Conservation (phyloP, 2,329 filamentous ascomycete species). For the Aspergillus carbonarius region DNA sequence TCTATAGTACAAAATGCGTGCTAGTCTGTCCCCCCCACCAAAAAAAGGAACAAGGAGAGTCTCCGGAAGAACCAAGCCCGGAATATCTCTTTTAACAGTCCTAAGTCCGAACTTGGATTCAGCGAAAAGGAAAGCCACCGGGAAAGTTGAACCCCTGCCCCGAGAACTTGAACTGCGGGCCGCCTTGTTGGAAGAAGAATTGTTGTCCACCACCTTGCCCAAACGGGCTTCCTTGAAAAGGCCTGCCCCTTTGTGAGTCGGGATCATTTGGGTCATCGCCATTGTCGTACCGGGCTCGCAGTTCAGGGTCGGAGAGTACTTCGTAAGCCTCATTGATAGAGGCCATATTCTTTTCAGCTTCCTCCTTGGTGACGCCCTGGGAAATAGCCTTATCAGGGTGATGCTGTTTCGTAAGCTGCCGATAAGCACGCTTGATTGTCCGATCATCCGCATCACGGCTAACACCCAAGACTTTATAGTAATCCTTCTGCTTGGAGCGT, state of each 20-base stretch:
- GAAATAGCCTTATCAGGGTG: constrained; percentile 89
- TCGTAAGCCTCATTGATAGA: constrained; percentile 96
- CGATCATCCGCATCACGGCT: constrained; percentile 74
- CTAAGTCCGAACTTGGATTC: background rate
- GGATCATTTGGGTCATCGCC: constrained; percentile 90
- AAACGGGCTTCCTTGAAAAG: constrained; percentile 75
- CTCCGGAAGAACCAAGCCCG: background rate
- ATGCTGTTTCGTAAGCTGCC: constrained; percentile 75
- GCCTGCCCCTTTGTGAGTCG: constrained; percentile 65
- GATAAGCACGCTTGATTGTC: constrained; percentile 91
- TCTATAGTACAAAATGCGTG: background rate
- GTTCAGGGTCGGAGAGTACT: constrained; percentile 81
- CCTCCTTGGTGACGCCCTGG: constrained; percentile 76
- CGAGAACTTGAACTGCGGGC: constrained; percentile 49
- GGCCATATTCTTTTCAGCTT: constrained; percentile 97
- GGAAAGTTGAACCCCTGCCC: constrained; percentile 41
- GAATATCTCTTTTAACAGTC: background rate
- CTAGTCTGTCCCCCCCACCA: background rate
- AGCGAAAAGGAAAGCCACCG: constrained; percentile 44
- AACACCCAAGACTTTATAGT: constrained; percentile 91
- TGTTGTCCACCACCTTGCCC: constrained; percentile 58
- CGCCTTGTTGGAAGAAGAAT: constrained; percentile 63
- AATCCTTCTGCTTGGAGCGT: constrained; percentile 93
- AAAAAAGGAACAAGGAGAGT: background rate
- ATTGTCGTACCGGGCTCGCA: constrained; percentile 80